A percentile compares a stretch with the other conserved stretches of the same genome.
Conservation (phyloP, 2,329 filamentous ascomycete species). For the Aspergillus brunneoviolaceus region DNA sequence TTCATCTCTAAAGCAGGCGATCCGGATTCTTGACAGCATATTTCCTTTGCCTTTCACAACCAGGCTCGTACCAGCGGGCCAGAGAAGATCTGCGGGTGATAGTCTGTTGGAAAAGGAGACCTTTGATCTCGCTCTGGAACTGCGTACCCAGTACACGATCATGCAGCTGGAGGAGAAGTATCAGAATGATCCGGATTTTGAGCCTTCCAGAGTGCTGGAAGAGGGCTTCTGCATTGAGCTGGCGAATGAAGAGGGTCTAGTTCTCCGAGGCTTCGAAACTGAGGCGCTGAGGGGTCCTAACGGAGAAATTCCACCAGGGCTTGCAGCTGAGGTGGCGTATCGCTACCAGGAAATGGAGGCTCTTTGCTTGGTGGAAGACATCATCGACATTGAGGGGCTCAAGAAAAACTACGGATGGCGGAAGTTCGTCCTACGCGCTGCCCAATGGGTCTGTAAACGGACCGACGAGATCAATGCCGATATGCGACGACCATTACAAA, state of each 20-base stretch:
- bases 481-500: conserved; percentile 43
- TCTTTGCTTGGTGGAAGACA: conserved; percentile 28
- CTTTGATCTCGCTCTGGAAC: conserved; percentile 52
- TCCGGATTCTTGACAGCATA: conserved; percentile 33
- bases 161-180: conserved; percentile 38
- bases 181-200: conserved; percentile 32
- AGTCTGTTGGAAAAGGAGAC: conserved; percentile 45
- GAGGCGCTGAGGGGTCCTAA: conserved; percentile 40
- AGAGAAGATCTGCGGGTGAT: conserved; percentile 28
- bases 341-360: conserved; percentile 44
- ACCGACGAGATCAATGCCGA: conserved; percentile 46
- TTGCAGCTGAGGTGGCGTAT: conserved; percentile 35
- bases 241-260: conserved; percentile 11
- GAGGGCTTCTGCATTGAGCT: conserved; percentile 42
- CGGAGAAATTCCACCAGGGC: conserved; percentile 36
- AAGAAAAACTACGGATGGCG: conserved; percentile 52
- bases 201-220: conserved; percentile 42
- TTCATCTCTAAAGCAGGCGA: conserved; percentile 17
- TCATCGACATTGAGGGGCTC: conserved; percentile 45
- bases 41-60: conserved; percentile 39
- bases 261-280: conserved; percentile 31
- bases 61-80: conserved; percentile 21
- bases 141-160: conserved; percentile 58
- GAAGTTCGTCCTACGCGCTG: conserved; percentile 45
- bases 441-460: conserved; percentile 49